Evolutionary conservation across 352 stramenopile genomes (phyloP).

Genomic region (Phytophthora lateralis): DNA sequence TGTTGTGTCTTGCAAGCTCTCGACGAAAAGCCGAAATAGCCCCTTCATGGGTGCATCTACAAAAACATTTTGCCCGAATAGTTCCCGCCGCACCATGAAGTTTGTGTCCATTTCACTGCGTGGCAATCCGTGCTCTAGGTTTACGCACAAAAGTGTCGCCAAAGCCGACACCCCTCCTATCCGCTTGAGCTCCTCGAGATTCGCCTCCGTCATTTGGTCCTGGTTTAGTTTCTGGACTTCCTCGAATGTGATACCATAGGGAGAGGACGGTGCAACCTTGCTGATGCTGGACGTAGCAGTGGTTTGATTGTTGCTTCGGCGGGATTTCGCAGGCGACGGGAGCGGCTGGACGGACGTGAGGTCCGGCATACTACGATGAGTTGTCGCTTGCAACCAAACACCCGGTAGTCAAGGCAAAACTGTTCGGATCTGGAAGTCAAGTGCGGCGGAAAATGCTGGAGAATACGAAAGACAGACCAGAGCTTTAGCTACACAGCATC

Average conservation of each 20-base stretch:
- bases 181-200: constrained; percentile 60
- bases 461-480: constrained; percentile 6
- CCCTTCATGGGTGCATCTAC: constrained; percentile 81
- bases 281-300: constrained; percentile 28
- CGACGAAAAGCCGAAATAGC: constrained; percentile 80
- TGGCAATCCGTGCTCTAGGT: constrained; percentile 65
- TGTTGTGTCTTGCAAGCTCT: constrained; percentile 91
- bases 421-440: not conserved
- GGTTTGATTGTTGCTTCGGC: constrained; percentile 22
- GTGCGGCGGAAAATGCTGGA: not conserved
- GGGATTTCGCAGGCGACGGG: constrained; percentile 30
- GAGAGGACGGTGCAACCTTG: constrained; percentile 75
- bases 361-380: constrained; percentile 35
- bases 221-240: constrained; percentile 74
- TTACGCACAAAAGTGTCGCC: constrained; percentile 70
- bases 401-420: constrained; percentile 1
- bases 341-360: constrained; percentile 55
- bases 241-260: constrained; percentile 74
- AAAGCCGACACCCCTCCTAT: constrained; percentile 63
- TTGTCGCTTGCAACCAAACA: not conserved
- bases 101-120: constrained; percentile 61
- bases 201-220: constrained; percentile 84
- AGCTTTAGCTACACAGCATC: constrained; percentile 23
- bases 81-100: constrained; percentile 56
- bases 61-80: constrained; percentile 75